Evolutionary conservation across 306 rosid species (phyloP), one percentile per base, ranked within the genome.

Genomic region (Dalbergia cultrata): DNA sequence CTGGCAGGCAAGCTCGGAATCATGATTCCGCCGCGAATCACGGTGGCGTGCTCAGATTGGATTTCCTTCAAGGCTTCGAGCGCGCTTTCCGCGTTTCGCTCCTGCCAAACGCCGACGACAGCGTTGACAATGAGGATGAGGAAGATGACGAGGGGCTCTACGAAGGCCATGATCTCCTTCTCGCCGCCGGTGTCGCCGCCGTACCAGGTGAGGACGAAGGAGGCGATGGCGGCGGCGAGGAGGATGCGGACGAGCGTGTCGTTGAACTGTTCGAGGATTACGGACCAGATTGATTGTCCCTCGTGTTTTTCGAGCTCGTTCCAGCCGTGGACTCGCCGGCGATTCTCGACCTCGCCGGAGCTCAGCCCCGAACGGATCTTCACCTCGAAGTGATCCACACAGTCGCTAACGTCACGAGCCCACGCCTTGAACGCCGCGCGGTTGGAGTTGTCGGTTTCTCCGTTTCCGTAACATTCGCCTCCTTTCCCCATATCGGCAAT

Each of bases 11-110:
- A 31, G 37, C 21, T 88, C 0, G 85, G 85, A 34, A 86, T 35
- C 45, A 72, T 89, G 13, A 5, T 47, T 12, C 83, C 76, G 21
- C 91, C 86, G 0, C 98, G 88, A 77, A 88, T 52, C 52, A 94
- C 95, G 0, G 85, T 1, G 0, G 98, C 98, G 13, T 87, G 93
- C 86, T 92, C 95, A 1, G 98, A 89, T 52, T 94, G 98, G 82
- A 94, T 92, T 85, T 94, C 98, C 34, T 92, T 94, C 9, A 94
- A 79, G 6, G 98, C 97, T 73, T 92, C 97, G 13, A 94, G 72
- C 10, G 98, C 98, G 85, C 91, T 92, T 83, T 94, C 97, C 4
- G 98, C 98, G 79, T 94, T 88, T 82, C 81, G 92, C 83, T 94
- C 98, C 65, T 94, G 98, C 98, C 98, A 94, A 45, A 94, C 89